Percentiles rank a stretch among this genome's conserved stretches.
Evolutionary conservation across 495 filamentous ascomycete genomes (phyloP).

Genomic region (Lasiosphaeria hispida): DNA sequence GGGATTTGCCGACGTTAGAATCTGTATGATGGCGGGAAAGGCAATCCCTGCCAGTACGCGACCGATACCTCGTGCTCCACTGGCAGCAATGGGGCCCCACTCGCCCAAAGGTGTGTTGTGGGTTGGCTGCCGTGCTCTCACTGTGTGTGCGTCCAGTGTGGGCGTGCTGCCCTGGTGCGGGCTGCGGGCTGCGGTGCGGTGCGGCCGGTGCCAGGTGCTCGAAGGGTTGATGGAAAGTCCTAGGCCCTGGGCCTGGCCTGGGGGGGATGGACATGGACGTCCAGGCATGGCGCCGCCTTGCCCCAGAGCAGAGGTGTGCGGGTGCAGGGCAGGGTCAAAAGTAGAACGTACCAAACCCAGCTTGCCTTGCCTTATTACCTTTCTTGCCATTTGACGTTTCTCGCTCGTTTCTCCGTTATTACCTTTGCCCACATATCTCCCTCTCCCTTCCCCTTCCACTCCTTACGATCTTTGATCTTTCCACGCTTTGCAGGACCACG

Average conservation of each 20-base stretch:
- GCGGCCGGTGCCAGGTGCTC: not conserved
- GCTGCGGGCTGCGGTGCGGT: not conserved
- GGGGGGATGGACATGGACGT: not conserved
- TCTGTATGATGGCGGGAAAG: conserved; percentile 28
- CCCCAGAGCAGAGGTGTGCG: not conserved
- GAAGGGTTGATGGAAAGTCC: too few relatives aligned
- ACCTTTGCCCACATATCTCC: conserved; percentile 28
- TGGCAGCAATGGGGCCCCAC: conserved; percentile 9
- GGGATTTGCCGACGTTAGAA: conserved; percentile 31
- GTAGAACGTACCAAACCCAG: conserved; percentile 19
- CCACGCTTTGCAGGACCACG: conserved; percentile 10
- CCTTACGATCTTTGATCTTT: conserved; percentile 22
- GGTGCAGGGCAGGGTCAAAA: not conserved
- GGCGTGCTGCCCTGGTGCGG: not conserved
- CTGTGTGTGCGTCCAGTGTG: too few relatives aligned
- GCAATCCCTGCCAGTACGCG: conserved; percentile 30
- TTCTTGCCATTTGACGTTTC: conserved; percentile 25
- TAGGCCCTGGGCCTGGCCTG: not conserved
- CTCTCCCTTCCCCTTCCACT: conserved; percentile 29
- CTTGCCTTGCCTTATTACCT: conserved; percentile 22
- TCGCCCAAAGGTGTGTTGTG: conserved; percentile 15
- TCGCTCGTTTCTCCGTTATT: not conserved
- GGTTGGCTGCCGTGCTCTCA: not conserved
- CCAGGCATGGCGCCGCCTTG: not conserved
- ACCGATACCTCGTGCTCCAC: conserved; percentile 26